Conservation (phyloP, 2,329 filamentous ascomycete species). For the Hypoxylon sp. region DNA sequence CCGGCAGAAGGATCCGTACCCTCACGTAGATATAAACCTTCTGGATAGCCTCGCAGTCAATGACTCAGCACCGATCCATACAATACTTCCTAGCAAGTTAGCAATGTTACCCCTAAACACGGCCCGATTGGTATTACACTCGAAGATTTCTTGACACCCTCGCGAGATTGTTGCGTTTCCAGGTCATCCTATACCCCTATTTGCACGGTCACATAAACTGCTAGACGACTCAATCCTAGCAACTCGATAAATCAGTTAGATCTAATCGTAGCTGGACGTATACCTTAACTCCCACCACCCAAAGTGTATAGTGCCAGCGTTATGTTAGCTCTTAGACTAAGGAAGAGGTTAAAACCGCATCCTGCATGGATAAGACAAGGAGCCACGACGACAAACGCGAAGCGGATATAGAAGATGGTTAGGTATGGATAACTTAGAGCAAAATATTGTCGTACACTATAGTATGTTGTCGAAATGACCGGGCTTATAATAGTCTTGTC, state of each 20-base stretch:
- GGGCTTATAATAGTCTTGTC: background rate
- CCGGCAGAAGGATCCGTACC: background rate
- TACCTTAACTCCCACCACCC: background rate
- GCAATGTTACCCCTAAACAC: background rate
- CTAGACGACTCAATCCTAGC: background rate
- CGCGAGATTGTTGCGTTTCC: background rate
- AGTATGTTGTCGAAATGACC: background rate
- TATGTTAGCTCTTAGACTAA: background rate
- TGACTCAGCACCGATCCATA: background rate
- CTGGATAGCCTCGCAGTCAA: background rate
- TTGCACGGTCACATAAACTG: background rate
- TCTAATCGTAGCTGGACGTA: background rate
- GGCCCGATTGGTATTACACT: background rate
- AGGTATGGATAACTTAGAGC: background rate
- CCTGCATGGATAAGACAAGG: background rate
- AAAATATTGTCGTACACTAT: background rate
- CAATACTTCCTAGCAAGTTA: background rate
- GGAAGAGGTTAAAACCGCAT: background rate
- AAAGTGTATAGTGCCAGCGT: background rate
- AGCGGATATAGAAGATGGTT: background rate
- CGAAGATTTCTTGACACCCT: background rate
- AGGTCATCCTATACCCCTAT: background rate
- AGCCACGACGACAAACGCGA: background rate
- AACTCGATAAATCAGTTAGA: background rate
- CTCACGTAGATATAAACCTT: background rate